phyloP scores from a whole-genome alignment of 306 rosid species.

The Trifolium subterraneum region DNA sequence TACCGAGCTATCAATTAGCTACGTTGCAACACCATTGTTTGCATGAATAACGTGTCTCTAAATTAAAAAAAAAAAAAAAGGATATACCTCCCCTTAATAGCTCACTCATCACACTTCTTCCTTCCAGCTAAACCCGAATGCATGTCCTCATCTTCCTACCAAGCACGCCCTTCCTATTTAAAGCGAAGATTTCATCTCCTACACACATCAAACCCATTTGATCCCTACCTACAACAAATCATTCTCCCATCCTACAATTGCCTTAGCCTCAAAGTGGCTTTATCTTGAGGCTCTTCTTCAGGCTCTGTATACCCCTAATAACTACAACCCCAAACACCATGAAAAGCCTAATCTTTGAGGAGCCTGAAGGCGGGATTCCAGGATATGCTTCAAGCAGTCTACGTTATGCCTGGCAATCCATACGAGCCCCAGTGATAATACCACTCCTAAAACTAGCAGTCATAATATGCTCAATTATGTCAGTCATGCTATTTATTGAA shows the following conservation, averaged over 20 bases:
- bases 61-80: constrained; percentile 19
- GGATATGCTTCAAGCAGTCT: constrained; percentile 46
- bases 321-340: constrained; percentile 40
- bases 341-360: constrained; percentile 55
- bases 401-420: constrained; percentile 56
- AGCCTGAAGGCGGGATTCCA: constrained; percentile 44
- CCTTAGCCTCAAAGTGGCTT: constrained; percentile 40
- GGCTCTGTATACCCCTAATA: constrained; percentile 38
- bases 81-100: constrained; percentile 33
- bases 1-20: constrained; percentile 50
- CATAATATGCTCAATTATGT: constrained; percentile 56
- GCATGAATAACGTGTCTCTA: constrained; percentile 52
- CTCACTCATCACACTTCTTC: constrained; percentile 48
- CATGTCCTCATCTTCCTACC: constrained; percentile 44
- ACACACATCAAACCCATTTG: constrained; percentile 36
- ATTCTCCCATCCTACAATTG: constrained; percentile 35
- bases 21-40: constrained; percentile 47
- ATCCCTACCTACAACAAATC: constrained; percentile 36
- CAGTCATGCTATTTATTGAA: constrained; percentile 61
- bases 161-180: constrained; percentile 45
- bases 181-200: constrained; percentile 38
- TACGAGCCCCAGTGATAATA: constrained; percentile 50
- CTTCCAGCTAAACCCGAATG: constrained; percentile 46
- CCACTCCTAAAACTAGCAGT: constrained; percentile 57
- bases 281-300: constrained; percentile 47